Conservation (phyloP, 179 eudicot genomes). For the Dionaea muscipula region DNA sequence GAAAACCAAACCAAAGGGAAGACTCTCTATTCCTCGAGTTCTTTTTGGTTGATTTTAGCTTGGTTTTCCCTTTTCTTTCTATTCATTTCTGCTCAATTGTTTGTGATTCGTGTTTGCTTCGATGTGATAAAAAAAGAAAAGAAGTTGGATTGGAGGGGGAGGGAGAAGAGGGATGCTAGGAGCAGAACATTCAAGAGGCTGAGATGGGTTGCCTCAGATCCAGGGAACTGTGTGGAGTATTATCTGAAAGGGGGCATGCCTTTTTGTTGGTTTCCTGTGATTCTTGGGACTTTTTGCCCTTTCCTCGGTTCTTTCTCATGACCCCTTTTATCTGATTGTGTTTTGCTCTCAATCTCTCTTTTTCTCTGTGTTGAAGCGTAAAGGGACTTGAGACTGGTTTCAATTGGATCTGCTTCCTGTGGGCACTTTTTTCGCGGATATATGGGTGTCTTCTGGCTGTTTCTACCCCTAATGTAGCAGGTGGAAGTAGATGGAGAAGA, state of each 20-base stretch:
- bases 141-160: not conserved
- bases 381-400: slow-evolving; percentile 10
- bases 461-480: slow-evolving; percentile 4
- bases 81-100: not conserved
- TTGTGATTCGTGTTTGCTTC: too few species aligned
- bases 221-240: slow-evolving; percentile 24
- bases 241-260: slow-evolving; percentile 14
- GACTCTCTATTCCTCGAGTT: too few species aligned
- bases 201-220: slow-evolving; percentile 42
- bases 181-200: slow-evolving; percentile 14
- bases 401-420: slow-evolving; percentile 6
- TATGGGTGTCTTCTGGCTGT: slow-evolving; percentile 10
- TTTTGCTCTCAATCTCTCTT: not conserved
- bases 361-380: slow-evolving; percentile 1
- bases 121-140: too few species aligned
- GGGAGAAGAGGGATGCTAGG: slow-evolving; percentile 8
- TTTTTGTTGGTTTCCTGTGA: slow-evolving; percentile 31
- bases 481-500: slow-evolving; percentile 15
- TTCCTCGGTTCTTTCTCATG: slow-evolving; percentile 31
- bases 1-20: not conserved
- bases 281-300: slow-evolving; percentile 17
- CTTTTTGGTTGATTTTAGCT: not conserved
- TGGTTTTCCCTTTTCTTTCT: not conserved
- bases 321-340: slow-evolving; percentile 7
- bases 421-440: slow-evolving; percentile 11